These are phyloP conservation scores for Thelonectria rubi DNA, from an alignment of 2,329 filamentous ascomycete genomes.

Conservation along the genomic window DNA sequence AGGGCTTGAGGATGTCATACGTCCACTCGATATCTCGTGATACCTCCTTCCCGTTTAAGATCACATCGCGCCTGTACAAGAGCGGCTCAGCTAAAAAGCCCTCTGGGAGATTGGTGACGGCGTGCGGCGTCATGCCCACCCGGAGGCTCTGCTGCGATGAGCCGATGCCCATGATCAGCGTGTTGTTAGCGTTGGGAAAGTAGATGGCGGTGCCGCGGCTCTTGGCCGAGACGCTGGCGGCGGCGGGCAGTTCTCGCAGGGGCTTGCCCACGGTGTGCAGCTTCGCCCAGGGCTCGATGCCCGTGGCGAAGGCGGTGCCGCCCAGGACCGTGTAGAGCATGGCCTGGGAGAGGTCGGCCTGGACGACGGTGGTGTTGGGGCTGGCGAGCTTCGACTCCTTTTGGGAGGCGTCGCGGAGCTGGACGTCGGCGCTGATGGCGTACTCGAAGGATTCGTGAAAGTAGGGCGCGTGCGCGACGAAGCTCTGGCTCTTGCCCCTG, in stretches of 20 bases:
- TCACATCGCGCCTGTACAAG: constrained; percentile 3
- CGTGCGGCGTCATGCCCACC: background rate
- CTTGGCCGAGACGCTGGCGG: background rate
- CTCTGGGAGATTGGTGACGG: background rate
- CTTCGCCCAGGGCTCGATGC: constrained; percentile 1
- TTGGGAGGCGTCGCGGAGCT: background rate
- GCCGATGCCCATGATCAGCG: background rate
- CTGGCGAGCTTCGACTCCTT: background rate
- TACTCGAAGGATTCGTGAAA: constrained; percentile 9
- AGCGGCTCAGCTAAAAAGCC: background rate
- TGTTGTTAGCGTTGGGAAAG: background rate
- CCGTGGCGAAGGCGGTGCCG: background rate
- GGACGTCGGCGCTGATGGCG: background rate
- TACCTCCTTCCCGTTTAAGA: background rate
- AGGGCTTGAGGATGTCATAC: background rate
- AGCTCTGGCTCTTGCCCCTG: constrained; percentile 1
- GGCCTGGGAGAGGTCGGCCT: background rate
- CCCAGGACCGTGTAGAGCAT: background rate
- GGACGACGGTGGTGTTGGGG: background rate
- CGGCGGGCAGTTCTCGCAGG: background rate
- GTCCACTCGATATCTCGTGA: constrained; percentile 9
- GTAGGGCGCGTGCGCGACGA: background rate
- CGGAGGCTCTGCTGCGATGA: constrained; percentile 1
- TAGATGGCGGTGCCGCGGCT: background rate
- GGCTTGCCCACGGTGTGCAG: background rate